phyloP scores from a whole-genome alignment of 257 asterid species.

The Mentha longifolia region DNA sequence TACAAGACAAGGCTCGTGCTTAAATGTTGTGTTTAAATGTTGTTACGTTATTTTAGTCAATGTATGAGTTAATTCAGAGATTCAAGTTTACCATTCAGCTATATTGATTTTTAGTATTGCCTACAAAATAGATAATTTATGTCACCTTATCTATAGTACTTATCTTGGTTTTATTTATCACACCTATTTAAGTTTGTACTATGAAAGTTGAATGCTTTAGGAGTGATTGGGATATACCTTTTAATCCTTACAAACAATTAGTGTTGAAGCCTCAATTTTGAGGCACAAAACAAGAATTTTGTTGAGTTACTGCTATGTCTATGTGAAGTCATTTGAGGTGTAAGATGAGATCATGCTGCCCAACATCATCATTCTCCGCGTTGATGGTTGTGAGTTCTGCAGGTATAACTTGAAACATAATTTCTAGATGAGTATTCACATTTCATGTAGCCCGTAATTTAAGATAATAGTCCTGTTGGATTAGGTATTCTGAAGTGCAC shows the following conservation, averaged over 20 bases:
- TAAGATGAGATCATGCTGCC: conserved; percentile 69
- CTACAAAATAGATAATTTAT: too few species aligned
- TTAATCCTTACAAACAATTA: neutral
- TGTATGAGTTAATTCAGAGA: too few species aligned
- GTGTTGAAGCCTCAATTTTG: neutral
- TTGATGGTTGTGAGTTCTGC: conserved; percentile 58
- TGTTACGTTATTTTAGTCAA: too few species aligned
- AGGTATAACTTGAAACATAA: conserved; percentile 42
- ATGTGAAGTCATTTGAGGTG: conserved; percentile 72
- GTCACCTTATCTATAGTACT: too few species aligned
- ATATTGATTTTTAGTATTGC: too few species aligned
- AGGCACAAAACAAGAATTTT: neutral
- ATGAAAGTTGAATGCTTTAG: too few species aligned
- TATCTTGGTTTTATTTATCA: too few species aligned
- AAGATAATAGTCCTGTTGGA: conserved; percentile 3
- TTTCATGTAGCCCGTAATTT: neutral
- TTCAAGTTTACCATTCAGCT: too few species aligned
- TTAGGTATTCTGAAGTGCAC: conserved; percentile 76
- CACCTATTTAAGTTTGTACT: too few species aligned
- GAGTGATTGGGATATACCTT: too few species aligned
- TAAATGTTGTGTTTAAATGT: too few species aligned
- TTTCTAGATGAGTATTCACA: neutral
- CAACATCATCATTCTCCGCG: conserved; percentile 60
- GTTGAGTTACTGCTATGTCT: conserved; percentile 57
- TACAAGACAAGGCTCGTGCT: too few species aligned